phyloP scores from a whole-genome alignment of 2,329 filamentous ascomycete species.

The Trichoderma polysporum region DNA sequence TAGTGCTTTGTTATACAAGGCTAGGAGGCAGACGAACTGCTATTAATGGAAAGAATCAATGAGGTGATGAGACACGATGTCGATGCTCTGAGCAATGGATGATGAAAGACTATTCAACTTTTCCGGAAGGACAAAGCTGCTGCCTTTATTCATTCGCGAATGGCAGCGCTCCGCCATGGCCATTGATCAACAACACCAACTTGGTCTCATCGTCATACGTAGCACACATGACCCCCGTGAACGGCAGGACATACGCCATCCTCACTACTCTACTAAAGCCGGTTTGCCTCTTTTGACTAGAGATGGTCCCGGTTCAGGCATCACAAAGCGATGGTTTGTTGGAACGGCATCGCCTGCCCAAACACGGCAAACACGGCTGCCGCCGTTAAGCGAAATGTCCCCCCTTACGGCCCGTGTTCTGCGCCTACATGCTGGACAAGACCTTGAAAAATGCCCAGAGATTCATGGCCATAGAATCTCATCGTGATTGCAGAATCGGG shows the following conservation, averaged over 20 bases:
- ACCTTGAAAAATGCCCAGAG: not conserved
- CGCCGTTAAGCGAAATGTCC: not conserved
- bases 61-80: not conserved
- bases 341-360: not conserved
- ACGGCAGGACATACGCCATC: not conserved
- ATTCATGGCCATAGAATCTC: too few species aligned
- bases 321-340: conserved; percentile 1
- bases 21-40: not conserved
- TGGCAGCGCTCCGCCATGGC: not conserved
- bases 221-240: conserved; percentile 12
- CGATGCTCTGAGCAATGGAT: not conserved
- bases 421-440: not conserved
- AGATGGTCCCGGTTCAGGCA: not conserved
- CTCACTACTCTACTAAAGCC: not conserved
- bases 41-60: not conserved
- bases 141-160: conserved; percentile 15
- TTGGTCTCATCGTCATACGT: conserved; percentile 15
- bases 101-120: not conserved
- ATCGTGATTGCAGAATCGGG: not conserved
- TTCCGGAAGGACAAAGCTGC: conserved; percentile 13
- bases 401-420: not conserved
- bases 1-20: not conserved
- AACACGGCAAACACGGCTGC: conserved; percentile 15
- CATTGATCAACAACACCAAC: conserved; percentile 16
- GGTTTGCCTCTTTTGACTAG: not conserved